Evolutionary conservation across 306 rosid species (phyloP).

Genomic region (Nissolia schottii): DNA sequence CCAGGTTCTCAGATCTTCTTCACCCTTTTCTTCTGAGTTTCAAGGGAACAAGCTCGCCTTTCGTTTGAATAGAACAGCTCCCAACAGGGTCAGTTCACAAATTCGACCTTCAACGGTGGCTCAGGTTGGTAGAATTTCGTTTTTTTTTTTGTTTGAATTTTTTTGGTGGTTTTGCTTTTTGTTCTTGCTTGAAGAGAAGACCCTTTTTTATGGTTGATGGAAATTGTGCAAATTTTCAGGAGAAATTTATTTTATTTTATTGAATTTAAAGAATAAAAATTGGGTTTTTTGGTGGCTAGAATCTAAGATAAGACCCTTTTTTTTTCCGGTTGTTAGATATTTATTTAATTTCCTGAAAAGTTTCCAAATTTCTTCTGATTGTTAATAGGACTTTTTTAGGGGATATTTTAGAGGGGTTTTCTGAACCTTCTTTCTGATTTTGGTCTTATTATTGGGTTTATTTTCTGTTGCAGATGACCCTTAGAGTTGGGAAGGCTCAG

Average conservation of each 20-base stretch:
- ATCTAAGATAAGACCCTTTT: neutral
- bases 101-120: constrained; percentile 29
- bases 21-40: constrained; percentile 34
- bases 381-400: neutral
- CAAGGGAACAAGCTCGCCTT: constrained; percentile 33
- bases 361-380: neutral
- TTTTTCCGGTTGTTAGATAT: neutral
- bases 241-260: neutral
- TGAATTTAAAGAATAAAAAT: too few relatives aligned
- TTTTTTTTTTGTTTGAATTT: neutral
- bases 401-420: neutral
- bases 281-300: neutral
- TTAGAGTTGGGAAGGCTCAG: constrained; percentile 55
- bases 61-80: constrained; percentile 24
- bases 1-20: constrained; percentile 26
- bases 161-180: neutral
- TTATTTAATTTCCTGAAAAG: neutral
- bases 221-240: too few relatives aligned
- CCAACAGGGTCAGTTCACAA: constrained; percentile 20
- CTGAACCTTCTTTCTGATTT: neutral
- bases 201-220: neutral
- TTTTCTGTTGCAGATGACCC: constrained; percentile 44
- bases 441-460: neutral
- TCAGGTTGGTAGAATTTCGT: constrained; percentile 42
- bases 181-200: neutral